These are phyloP conservation scores for Ajuga reptans DNA, from an alignment of 305 asterid genomes.

Conservation along the genomic window DNA sequence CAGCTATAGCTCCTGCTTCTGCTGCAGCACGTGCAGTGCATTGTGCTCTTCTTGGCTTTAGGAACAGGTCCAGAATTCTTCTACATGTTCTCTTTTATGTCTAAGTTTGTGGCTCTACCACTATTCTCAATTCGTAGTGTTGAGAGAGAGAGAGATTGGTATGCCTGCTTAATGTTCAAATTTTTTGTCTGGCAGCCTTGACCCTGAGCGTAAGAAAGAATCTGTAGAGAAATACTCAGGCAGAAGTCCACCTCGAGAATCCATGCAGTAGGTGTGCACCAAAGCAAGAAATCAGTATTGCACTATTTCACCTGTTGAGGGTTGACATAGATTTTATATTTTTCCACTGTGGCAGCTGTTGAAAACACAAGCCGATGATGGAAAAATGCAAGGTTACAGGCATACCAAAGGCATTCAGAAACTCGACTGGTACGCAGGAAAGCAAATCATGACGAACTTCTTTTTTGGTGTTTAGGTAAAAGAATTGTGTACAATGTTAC, in stretches of 20 bases:
- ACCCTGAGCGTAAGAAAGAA: constrained; percentile 88
- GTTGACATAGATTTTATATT: neutral
- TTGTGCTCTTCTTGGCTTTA: constrained; percentile 83
- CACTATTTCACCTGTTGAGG: neutral
- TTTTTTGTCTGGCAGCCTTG: constrained; percentile 58
- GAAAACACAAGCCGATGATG: constrained; percentile 10
- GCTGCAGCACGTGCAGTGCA: constrained; percentile 84
- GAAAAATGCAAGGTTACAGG: neutral
- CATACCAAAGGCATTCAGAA: constrained; percentile 13
- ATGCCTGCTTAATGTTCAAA: neutral
- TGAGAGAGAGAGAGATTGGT: neutral
- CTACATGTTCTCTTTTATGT: neutral
- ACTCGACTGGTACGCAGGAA: constrained; percentile 18
- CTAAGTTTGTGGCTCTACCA: neutral
- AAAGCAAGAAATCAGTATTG: constrained; percentile 6
- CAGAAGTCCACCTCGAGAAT: constrained; percentile 43
- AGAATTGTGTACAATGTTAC: neutral
- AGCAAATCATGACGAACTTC: neutral
- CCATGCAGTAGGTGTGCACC: constrained; percentile 41
- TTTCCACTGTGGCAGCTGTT: constrained; percentile 16
- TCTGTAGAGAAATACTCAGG: constrained; percentile 84
- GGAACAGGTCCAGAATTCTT: constrained; percentile 60
- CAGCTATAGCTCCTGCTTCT: constrained; percentile 95
- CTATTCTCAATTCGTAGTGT: neutral
- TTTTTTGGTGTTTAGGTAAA: constrained; percentile 19